Evolutionary conservation across 495 filamentous ascomycete genomes (phyloP).

Genomic region (Podospora pseudopauciseta): DNA sequence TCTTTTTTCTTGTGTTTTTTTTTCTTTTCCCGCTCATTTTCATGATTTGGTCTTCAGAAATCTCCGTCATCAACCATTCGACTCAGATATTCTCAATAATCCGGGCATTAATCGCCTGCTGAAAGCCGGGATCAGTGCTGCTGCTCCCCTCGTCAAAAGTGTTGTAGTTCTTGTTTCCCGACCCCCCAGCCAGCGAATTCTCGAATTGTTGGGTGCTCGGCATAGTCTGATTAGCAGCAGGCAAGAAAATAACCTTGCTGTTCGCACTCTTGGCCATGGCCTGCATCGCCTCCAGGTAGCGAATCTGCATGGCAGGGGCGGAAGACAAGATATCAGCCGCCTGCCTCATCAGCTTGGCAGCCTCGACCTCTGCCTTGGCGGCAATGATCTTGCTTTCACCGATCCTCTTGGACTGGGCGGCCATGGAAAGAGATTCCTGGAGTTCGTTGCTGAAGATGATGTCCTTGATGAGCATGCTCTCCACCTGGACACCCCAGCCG

Average conservation of each 20-base stretch:
- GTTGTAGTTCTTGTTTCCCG: conserved; percentile 18
- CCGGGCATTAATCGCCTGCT: conserved; percentile 77
- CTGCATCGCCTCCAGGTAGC: conserved; percentile 99
- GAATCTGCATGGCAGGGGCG: conserved; percentile 97
- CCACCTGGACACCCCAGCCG: conserved; percentile 94
- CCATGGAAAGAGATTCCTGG: conserved; percentile 98
- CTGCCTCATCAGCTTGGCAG: conserved; percentile 95
- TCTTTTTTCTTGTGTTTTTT: not conserved
- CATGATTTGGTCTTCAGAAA: not conserved
- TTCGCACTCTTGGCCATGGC: conserved; percentile 96
- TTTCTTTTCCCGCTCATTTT: too few relatives aligned
- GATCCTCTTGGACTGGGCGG: conserved; percentile 98
- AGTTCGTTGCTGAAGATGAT: conserved; percentile 96
- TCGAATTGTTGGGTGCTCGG: conserved; percentile 45
- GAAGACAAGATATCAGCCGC: conserved; percentile 92
- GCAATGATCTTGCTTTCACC: conserved; percentile 98
- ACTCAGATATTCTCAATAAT: conserved; percentile 83
- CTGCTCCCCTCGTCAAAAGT: conserved; percentile 23
- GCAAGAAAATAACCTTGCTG: conserved; percentile 95
- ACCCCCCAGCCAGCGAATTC: conserved; percentile 25
- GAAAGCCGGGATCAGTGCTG: conserved; percentile 56
- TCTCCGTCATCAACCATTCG: not conserved
- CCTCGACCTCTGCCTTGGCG: conserved; percentile 93
- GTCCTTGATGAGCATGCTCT: conserved; percentile 99
- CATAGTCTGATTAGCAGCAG: conserved; percentile 61